A percentile compares a stretch with the other conserved stretches of the same genome.
phyloP scores from a whole-genome alignment of 164 flowering plant genomes.

The Stephania cephalantha region DNA sequence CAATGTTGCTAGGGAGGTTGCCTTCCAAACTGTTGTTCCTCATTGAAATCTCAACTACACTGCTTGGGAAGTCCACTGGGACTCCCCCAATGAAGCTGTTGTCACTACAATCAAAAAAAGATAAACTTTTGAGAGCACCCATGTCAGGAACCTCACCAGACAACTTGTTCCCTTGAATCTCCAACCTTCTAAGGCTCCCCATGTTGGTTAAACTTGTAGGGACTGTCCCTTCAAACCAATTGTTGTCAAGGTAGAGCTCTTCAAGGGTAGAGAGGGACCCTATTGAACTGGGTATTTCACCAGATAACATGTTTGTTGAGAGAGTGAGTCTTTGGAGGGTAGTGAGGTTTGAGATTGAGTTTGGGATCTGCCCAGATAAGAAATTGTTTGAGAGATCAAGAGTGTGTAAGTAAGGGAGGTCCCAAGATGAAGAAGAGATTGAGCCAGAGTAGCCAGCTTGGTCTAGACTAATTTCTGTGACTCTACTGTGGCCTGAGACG shows the following conservation, averaged over 20 bases:
- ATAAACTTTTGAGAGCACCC: constrained; percentile 36
- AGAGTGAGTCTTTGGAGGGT: constrained; percentile 51
- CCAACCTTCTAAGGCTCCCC: constrained; percentile 43
- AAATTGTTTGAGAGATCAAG: constrained; percentile 63
- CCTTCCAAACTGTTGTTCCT: constrained; percentile 60
- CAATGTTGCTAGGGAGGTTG: constrained; percentile 28
- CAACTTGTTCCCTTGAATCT: constrained; percentile 62
- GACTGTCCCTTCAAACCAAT: constrained; percentile 49
- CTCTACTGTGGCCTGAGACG: constrained; percentile 34
- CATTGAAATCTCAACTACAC: constrained; percentile 53
- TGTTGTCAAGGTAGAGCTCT: constrained; percentile 71
- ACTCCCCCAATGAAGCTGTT: constrained; percentile 58
- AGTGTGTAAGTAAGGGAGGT: constrained; percentile 52
- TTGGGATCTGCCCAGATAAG: constrained; percentile 56
- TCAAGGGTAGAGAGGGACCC: constrained; percentile 46
- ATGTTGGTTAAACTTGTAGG: constrained; percentile 45
- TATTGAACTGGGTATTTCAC: constrained; percentile 59
- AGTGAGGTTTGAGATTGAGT: constrained; percentile 44
- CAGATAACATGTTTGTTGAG: constrained; percentile 67
- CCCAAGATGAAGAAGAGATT: constrained; percentile 35
- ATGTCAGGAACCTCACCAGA: constrained; percentile 60
- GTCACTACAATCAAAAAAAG: constrained; percentile 54
- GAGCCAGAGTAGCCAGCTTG: constrained; percentile 70
- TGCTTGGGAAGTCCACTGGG: constrained; percentile 40
- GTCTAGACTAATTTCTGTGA: constrained; percentile 84